Evolutionary conservation across 1,284 basidiomycete species (phyloP), one percentile per base, ranked within the genome.

Genomic region (Schizophyllum commune): DNA sequence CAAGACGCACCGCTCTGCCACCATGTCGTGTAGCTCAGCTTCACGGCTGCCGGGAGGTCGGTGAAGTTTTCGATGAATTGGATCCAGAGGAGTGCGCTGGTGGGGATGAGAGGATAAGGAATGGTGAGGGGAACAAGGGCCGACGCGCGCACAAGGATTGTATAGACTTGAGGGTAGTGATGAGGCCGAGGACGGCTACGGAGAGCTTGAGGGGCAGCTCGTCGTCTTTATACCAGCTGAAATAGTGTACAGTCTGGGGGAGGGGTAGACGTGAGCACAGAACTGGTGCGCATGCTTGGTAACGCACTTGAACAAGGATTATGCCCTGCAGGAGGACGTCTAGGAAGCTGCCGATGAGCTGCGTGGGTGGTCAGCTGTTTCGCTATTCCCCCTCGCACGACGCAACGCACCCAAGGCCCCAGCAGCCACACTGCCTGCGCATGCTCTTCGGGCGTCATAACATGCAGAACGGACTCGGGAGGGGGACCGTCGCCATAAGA

Each of bases 311-410:
- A 52, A 68, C 70, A 56, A 61, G 67, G n/a, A 74, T 59, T 15
- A 73, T 63, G 8, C 73, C 73, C 61, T 74, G 73, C n/a, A 74
- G 62, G 20, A 75, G 63, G 32, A 73, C 55, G 52, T 74, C 73
- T 4, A 73, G 39, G 54, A 67, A 69, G 55, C 65, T 66, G 13
- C 74, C 74, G 0, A 63, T 32, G 19, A 63, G 59, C 62, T 63
- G n/a, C 11, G 47, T 51, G 47, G n/a, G 47, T 11, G 11, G n/a
- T 11, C 47, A 51, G 47, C 47, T 11, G 47, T 51, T n/a, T 51
- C 11, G n/a, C n/a, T n/a, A n/a, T n/a, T n/a, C n/a, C 47, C 47
- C n/a, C n/a, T 11, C 11, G 47, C 11, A n/a, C 47, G 47, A 51
- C n/a, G 21, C n/a, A n/a, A 54, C 52, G 6, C 21, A 54, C 52